phyloP scores from a whole-genome alignment of 2,329 filamentous ascomycete species.

The Amesomyces nigricolor region DNA sequence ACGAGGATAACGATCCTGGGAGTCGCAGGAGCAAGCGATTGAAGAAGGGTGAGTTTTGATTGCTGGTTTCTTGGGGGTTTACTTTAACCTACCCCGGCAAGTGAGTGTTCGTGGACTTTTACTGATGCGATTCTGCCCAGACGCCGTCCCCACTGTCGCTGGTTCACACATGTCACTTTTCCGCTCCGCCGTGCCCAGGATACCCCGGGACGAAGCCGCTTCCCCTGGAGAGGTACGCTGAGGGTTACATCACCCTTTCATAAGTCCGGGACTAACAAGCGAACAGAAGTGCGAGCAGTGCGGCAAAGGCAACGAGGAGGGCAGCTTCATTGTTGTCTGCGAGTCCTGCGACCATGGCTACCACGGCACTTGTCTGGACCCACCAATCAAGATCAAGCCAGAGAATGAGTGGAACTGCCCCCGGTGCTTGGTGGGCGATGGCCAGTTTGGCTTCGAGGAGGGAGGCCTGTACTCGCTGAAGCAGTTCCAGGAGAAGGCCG shows the following conservation, averaged over 20 bases:
- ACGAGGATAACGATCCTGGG: constrained; percentile 57
- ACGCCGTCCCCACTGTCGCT: constrained; percentile 74
- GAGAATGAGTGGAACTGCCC: constrained; percentile 95
- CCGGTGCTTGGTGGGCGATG: constrained; percentile 88
- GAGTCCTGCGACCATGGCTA: constrained; percentile 88
- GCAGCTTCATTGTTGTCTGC: constrained; percentile 67
- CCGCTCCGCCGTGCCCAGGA: constrained; percentile 69
- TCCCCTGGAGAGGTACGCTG: constrained; percentile 40
- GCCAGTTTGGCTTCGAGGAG: constrained; percentile 96
- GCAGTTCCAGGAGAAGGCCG: constrained; percentile 93
- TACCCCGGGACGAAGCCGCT: constrained; percentile 49
- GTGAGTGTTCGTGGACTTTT: constrained; percentile 11
- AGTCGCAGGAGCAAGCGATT: constrained; percentile 87
- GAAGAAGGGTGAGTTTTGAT: constrained; percentile 64
- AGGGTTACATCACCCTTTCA: background rate
- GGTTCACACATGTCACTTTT: constrained; percentile 96
- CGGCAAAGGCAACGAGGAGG: constrained; percentile 65
- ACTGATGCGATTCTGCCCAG: constrained; percentile 39
- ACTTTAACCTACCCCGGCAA: constrained; percentile 4
- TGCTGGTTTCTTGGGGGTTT: background rate
- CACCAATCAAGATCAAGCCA: constrained; percentile 69
- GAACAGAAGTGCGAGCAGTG: constrained; percentile 77
- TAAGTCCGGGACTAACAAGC: constrained; percentile 9
- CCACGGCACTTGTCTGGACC: constrained; percentile 84
- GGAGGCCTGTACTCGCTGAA: constrained; percentile 91